phyloP scores from a whole-genome alignment of 2,329 filamentous ascomycete species.

The Elsinoe perseae region DNA sequence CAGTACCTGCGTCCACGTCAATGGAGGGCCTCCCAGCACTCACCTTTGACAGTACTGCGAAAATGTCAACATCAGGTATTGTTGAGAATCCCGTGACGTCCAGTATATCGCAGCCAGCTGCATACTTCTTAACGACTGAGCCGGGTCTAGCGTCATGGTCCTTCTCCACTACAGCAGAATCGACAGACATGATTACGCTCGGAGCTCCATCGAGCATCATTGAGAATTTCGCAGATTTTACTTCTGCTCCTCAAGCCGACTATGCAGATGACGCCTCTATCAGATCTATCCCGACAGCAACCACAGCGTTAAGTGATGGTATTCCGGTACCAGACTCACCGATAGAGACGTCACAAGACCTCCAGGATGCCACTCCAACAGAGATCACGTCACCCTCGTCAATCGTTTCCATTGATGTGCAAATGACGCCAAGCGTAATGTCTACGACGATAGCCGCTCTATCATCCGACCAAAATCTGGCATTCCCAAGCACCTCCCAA shows the following conservation, averaged over 20 bases:
- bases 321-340: background rate
- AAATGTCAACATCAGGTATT: background rate
- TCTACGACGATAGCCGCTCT: background rate
- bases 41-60: background rate
- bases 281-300: too few species aligned
- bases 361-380: too few species aligned
- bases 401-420: background rate
- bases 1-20: background rate
- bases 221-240: background rate
- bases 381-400: background rate
- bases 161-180: background rate
- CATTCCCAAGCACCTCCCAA: background rate
- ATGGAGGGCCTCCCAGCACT: background rate
- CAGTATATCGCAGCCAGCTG: background rate
- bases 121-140: background rate
- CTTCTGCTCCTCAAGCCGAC: background rate
- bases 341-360: background rate
- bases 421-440: background rate
- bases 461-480: background rate
- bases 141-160: background rate
- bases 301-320: background rate
- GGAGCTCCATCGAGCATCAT: background rate
- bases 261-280: too few species aligned
- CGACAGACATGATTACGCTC: background rate
- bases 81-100: background rate